A percentile compares a stretch with the other conserved stretches of the same genome.
Conservation (phyloP, 2,329 filamentous ascomycete genomes). For the Plectosphaerella sp. region DNA sequence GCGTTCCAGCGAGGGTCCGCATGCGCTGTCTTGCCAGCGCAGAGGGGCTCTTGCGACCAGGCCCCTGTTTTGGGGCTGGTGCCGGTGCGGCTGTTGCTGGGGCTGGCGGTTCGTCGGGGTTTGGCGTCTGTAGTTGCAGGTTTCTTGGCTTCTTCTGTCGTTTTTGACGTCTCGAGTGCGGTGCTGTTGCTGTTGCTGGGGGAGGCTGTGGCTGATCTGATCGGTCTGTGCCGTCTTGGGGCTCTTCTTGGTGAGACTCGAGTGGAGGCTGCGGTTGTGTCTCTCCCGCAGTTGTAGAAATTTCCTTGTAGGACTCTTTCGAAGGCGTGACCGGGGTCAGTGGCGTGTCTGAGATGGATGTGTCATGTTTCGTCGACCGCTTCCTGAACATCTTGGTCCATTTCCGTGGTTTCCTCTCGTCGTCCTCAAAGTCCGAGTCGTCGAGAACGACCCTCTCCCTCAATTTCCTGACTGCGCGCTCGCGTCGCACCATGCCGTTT, state of each 20-base stretch:
- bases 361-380: constrained; percentile 1
- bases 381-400: constrained; percentile 27
- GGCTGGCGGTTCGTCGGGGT: neutral
- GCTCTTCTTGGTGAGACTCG: constrained; percentile 9
- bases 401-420: constrained; percentile 27
- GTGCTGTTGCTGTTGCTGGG: neutral
- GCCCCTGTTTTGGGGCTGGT: constrained; percentile 5
- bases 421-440: constrained; percentile 23
- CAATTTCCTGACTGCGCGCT: constrained; percentile 62
- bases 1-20: constrained; percentile 36
- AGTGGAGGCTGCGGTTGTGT: constrained; percentile 1
- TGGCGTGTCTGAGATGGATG: constrained; percentile 1
- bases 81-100: no score
- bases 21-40: constrained; percentile 39
- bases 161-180: constrained; percentile 3
- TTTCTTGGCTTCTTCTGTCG: constrained; percentile 5
- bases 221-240: constrained; percentile 6
- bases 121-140: constrained; percentile 6
- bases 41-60: constrained; percentile 34
- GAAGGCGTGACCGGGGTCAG: constrained; percentile 10
- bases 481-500: constrained; percentile 80
- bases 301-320: neutral
- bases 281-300: neutral
- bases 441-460: constrained; percentile 47
- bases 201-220: constrained; percentile 4